Percentiles rank a stretch among this genome's conserved stretches.
These are phyloP conservation scores for Cucurbita maxima DNA, from an alignment of 306 rosid species.

Conservation along the genomic window DNA sequence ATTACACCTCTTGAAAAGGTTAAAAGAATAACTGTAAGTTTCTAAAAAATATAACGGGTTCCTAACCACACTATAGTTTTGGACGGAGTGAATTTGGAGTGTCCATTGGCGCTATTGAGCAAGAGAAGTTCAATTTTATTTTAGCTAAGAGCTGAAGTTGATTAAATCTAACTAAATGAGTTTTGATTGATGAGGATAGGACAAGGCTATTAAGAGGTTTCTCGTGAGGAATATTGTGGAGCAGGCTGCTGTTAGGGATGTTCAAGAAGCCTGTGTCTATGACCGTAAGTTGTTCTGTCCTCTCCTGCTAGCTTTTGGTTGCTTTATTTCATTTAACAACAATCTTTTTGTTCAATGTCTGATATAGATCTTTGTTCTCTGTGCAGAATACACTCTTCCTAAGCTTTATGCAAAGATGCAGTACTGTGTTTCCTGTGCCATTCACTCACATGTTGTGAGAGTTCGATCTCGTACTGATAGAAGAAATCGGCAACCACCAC, in stretches of 20 bases:
- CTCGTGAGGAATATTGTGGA: constrained; percentile 94
- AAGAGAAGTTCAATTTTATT: background rate
- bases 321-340: background rate
- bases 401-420: constrained; percentile 96
- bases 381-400: constrained; percentile 70
- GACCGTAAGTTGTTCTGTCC: constrained; percentile 36
- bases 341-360: background rate
- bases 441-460: constrained; percentile 93
- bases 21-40: background rate
- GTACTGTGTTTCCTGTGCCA: constrained; percentile 92
- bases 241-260: constrained; percentile 95
- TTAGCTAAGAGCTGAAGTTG: background rate
- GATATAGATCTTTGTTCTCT: background rate
- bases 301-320: background rate
- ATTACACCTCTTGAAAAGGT: background rate
- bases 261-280: constrained; percentile 89
- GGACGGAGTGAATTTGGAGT: background rate
- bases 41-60: background rate
- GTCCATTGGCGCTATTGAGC: background rate
- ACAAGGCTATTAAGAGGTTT: constrained; percentile 69
- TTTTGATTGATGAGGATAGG: constrained; percentile 26
- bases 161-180: background rate
- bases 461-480: constrained; percentile 74
- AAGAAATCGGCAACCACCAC: constrained; percentile 87
- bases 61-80: background rate